Evolutionary conservation across 2,329 filamentous ascomycete species (phyloP), one percentile per base, ranked within the genome.

Genomic region (Talaromyces sp.): DNA sequence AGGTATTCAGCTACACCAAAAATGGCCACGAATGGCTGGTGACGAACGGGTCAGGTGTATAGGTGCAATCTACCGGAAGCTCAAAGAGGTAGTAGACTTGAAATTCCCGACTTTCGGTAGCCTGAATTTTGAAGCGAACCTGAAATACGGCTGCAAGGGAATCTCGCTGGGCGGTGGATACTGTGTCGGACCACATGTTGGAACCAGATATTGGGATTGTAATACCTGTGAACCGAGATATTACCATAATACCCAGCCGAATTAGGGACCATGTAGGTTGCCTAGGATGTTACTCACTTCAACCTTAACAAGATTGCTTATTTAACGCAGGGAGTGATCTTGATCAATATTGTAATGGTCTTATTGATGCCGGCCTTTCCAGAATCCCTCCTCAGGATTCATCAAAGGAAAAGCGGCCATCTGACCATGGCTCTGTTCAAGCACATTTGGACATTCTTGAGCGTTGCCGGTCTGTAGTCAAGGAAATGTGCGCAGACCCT

Each of bases 191-290:
- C 74, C 75, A 10, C 62, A 73, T 69, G 77, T 72, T 58, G 70
- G 67, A 62, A 68, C 71, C 63, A 72, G 77, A 66, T 72, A 25
- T 64, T 73, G 69, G 69, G 47, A 69, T 52, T 67, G 64, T 33
- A 67, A 66, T 50, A 50, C 58, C 4, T 63, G 68, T 2, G 66
- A 68, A 45, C 52, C 68, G 31, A 76, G 69, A 67, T 78, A 74
- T 64, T 78, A 77, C 70, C 67, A 73, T 47, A 66, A 72, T 13
- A 68, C 68, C n/a, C 64, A 66, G 11, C 70, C 72, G 2, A 80
- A 80, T 66, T 71, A 69, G 64, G 78, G 78, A 56, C 78, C 78
- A 54, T 81, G 77, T 81, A 71, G 70, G 75, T 70, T 67, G 41
- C 57, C 61, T 10, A 19, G 35, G 39, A 31, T 25, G 35, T 19